Percentiles rank a stretch among this genome's conserved stretches.
Conservation (phyloP, 2,329 filamentous ascomycete species). For the Penicillium decumbens region DNA sequence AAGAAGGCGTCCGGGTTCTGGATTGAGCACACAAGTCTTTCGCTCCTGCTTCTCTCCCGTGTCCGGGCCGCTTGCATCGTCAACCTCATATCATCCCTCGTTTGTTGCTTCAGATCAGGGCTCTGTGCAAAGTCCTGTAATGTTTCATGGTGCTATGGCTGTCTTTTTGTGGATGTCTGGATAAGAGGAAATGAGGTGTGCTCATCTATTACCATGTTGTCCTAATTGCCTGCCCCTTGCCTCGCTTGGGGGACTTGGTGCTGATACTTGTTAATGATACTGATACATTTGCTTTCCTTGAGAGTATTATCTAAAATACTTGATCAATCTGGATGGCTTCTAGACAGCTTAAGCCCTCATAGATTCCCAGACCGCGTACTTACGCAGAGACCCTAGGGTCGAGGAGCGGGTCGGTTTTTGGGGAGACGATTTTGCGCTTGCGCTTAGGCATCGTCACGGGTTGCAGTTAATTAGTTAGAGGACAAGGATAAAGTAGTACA, state of each 20-base stretch:
- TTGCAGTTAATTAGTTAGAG: no score
- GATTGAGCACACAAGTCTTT: neutral
- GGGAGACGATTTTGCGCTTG: no score
- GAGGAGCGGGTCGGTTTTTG: no score
- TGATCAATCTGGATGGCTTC: no score
- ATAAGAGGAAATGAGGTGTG: slow-evolving; percentile 7
- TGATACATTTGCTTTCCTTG: slow-evolving; percentile 17
- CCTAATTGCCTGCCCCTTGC: neutral
- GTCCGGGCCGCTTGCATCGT: neutral
- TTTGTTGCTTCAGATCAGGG: neutral
- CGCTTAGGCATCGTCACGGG: no score
- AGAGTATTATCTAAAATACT: no score
- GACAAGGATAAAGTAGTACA: no score
- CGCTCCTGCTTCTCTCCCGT: slow-evolving; percentile 2
- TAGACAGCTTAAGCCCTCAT: no score
- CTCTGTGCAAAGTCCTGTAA: neutral
- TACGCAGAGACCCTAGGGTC: no score
- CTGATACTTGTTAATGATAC: slow-evolving; percentile 17
- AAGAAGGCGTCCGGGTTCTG: slow-evolving; percentile 7
- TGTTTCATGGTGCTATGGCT: neutral
- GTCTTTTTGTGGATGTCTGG: neutral
- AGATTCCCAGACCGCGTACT: no score
- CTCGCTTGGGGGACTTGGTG: neutral
- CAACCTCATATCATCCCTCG: neutral
- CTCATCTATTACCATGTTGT: neutral